Evolutionary conservation across 2,329 filamentous ascomycete species (phyloP), one percentile per base, ranked within the genome.

Genomic region (Dactylellina leptospora): DNA sequence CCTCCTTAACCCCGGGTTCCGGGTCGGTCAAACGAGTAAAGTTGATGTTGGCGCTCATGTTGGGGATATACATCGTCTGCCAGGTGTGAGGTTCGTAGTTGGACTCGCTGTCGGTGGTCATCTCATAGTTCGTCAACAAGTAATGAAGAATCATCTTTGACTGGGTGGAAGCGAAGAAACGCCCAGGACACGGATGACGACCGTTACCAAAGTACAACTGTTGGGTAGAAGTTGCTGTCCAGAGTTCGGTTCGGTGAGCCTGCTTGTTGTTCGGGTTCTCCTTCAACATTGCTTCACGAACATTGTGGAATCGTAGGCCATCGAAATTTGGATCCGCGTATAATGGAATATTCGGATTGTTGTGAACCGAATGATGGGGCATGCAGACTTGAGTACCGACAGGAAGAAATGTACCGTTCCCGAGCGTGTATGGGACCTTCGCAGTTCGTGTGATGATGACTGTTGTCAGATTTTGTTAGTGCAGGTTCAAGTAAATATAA

Each of bases 61-160:
- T 73, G 9, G 69, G 69, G 30, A 73, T 73, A 28, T 73, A 73
- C 69, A 73, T 73, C 3, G 69, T 73, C 27, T 73, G 69, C 48
- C 45, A 61, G 6, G 54, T 60, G 30, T 64, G 55, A 9, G 69
- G 69, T 9, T 66, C 40, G 23, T 66, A 68, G 11, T 55, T 30
- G 2, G 60, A 68, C 4, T 61, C 25, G 8, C 30, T 16, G 22
- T 73, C 61, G 8, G 27, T 22, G 3, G 42, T 45, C n/a, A 73
- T 68, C 33, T 73, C 61, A 36, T 68, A 73, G 22, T 66, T 73
- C 4, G 61, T 56, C 42, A 73, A 53, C 4, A 73, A 44, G n/a
- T 73, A 68, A 20, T 68, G 60, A 10, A 73, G 45, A 20, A 73
- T 25, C 61, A 73, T 68, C 28, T 73, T 73, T 20, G 50, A 40